A percentile compares a stretch with the other conserved stretches of the same genome.
These are phyloP conservation scores for Sporothrix pallida DNA, from an alignment of 2,329 filamentous ascomycete genomes.

Conservation along the genomic window DNA sequence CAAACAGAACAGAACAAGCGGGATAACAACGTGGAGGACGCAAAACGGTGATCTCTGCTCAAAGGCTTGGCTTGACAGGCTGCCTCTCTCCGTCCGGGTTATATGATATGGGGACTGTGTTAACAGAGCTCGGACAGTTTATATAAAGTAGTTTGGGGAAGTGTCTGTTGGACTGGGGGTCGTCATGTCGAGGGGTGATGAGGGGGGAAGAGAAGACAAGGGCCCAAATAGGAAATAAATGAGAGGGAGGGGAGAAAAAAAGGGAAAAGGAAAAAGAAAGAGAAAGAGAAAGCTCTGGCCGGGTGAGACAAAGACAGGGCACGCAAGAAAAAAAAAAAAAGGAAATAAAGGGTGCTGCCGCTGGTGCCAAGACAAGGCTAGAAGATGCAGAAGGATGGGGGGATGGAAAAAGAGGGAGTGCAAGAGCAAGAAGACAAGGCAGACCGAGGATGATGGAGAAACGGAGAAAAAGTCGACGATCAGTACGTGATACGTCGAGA, in stretches of 20 bases:
- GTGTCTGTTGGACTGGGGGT: constrained; percentile 5
- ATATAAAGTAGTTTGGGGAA: constrained; percentile 7
- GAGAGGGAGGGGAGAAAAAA: not conserved
- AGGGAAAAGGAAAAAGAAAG: not conserved
- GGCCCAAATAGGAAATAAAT: not conserved
- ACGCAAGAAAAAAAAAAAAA: not conserved
- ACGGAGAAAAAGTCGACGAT: no score
- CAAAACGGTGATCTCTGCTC: no score
- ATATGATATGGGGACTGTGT: not conserved
- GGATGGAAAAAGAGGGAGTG: not conserved
- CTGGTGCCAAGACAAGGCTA: constrained; percentile 1
- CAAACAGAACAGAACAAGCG: not conserved
- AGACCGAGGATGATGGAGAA: not conserved
- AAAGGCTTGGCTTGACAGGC: not conserved
- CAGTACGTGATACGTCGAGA: no score
- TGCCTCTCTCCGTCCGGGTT: constrained; percentile 5
- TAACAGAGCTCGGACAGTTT: constrained; percentile 15
- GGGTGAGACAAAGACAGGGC: not conserved
- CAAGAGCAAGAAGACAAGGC: no score
- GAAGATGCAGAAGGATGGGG: not conserved
- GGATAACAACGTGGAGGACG: no score
- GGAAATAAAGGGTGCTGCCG: not conserved
- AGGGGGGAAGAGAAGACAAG: not conserved
- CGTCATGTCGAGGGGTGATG: not conserved
- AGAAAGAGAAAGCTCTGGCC: not conserved